Evolutionary conservation across 768 basidiomycete species (phyloP), one percentile per base, ranked within the genome.

Genomic region (Hericium coralloides): DNA sequence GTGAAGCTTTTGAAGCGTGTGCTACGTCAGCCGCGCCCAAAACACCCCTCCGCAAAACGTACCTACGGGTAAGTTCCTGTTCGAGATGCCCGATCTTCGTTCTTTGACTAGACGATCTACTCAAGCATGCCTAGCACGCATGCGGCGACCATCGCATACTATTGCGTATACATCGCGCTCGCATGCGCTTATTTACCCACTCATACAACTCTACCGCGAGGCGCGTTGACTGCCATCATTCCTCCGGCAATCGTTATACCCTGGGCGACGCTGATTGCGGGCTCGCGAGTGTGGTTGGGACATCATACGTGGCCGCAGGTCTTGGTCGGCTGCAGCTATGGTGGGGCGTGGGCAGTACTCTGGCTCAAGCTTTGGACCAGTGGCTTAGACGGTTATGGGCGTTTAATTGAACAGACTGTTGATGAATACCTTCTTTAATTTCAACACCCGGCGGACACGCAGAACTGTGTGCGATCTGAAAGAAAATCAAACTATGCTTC

Each of bases 101-200:
- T 31, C 14, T 48, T 22, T 50, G 18, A 31, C 57, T 48, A n/a
- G 41, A 25, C 8, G 9, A 49, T 7, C 25, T 7, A 22, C 14
- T 57, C 50, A 65, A 90, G 89, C 12, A 91, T 92, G 89, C 89
- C 89, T 5, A 88, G 85, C 60, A 91, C 89, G 5, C 89, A 92
- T 67, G 84, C 89, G 12, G 83, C 87, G 10, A 72, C 76, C 5
- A 87, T 87, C 62, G 74, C 77, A 2, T 90, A 76, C 70, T 85
- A 79, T 64, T 82, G 80, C 9, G 73, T 77, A 2, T 91, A 81
- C 64, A 77, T 82, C 23, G 60, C 76, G 12, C 72, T 89, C 12
- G 81, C 86, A 12, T 80, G 78, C 62, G 20, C 71, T 5, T 76
- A 77, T 64, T 76, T 88, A 14, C 85, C 86, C 2, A 58, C 82